phyloP scores from a whole-genome alignment of 352 stramenopile species.

The Globisporangium alternatum region DNA sequence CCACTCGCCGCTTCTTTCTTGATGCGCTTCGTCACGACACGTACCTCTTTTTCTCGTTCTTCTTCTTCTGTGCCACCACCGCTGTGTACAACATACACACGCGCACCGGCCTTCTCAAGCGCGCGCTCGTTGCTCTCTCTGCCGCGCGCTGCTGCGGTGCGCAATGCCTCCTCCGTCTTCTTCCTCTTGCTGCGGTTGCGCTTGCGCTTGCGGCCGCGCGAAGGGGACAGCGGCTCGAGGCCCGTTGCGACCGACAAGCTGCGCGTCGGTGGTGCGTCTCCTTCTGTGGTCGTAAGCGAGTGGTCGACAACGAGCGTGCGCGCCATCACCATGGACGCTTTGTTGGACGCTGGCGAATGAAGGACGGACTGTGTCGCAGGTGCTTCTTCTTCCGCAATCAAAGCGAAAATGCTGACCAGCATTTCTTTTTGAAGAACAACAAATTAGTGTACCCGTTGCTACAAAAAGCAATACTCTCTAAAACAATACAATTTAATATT shows the following conservation, averaged over 20 bases:
- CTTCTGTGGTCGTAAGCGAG: background rate
- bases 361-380: too few relatives aligned
- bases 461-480: too few relatives aligned
- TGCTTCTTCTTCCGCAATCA: too few relatives aligned
- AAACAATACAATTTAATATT: too few relatives aligned
- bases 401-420: too few relatives aligned
- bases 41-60: background rate
- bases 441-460: too few relatives aligned
- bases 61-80: background rate
- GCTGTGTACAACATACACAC: background rate
- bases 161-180: background rate
- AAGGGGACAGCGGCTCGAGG: background rate
- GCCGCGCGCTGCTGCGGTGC: background rate
- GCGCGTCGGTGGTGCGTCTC: background rate
- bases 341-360: too few relatives aligned
- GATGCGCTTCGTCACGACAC: background rate
- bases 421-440: too few relatives aligned
- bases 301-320: background rate
- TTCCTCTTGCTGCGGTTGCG: background rate
- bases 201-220: slow-evolving; percentile 5
- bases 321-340: background rate
- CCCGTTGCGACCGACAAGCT: background rate
- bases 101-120: background rate
- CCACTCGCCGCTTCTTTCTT: background rate
- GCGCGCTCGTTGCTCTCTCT: background rate